Evolutionary conservation across 495 filamentous ascomycete genomes (phyloP).

Genomic region (Rostrohypoxylon terebratum): DNA sequence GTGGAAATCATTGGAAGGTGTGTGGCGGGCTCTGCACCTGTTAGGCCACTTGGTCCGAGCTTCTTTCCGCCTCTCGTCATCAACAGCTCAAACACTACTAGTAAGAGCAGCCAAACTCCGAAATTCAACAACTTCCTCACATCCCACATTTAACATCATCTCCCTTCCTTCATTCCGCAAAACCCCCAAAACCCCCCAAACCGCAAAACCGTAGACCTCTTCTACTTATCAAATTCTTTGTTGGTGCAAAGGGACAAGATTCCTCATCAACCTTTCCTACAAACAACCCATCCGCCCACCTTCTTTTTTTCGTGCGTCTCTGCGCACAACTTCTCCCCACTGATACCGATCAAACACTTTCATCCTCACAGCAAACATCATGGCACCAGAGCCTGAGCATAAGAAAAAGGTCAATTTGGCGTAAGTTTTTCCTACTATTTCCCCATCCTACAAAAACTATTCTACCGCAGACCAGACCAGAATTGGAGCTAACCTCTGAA

Average conservation of each 20-base stretch:
- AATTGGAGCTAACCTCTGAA: conserved; percentile 47
- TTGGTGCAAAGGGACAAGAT: conserved; percentile 24
- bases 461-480: background rate
- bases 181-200: too few relatives aligned
- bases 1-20: conserved; percentile 52
- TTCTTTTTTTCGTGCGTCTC: conserved; percentile 15
- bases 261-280: conserved; percentile 23
- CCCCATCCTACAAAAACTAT: conserved; percentile 15
- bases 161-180: conserved; percentile 24
- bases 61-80: conserved; percentile 50
- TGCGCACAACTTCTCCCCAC: conserved; percentile 24
- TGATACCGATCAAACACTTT: conserved; percentile 45
- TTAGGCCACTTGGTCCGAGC: conserved; percentile 49
- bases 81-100: conserved; percentile 47
- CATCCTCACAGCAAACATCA: conserved; percentile 52
- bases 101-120: conserved; percentile 38
- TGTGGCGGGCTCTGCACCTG: conserved; percentile 44
- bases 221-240: conserved; percentile 7
- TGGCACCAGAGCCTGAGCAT: conserved; percentile 73
- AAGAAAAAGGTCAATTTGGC: conserved; percentile 94
- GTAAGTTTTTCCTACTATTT: conserved; percentile 68
- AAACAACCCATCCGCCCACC: conserved; percentile 8
- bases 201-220: background rate
- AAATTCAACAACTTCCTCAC: conserved; percentile 30
- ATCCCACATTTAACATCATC: conserved; percentile 25